These are phyloP conservation scores for Pholiota conissans DNA, from an alignment of 768 basidiomycete species.

Conservation along the genomic window DNA sequence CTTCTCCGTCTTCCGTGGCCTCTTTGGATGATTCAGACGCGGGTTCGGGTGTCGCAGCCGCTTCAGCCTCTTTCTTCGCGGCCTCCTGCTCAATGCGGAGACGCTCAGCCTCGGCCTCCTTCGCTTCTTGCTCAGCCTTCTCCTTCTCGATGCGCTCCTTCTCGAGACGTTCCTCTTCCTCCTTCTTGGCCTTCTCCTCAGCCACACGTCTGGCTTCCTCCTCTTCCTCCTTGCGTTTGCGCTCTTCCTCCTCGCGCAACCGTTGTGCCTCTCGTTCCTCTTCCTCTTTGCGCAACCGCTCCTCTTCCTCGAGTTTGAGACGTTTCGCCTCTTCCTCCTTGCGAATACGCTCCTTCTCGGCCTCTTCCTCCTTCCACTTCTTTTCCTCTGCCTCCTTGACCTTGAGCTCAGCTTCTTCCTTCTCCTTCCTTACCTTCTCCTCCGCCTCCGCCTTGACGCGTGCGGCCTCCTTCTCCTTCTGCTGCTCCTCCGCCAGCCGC, in stretches of 20 bases:
- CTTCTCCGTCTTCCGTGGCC: slow-evolving; percentile 23
- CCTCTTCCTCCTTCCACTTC: slow-evolving; percentile 34
- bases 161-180: slow-evolving; percentile 44
- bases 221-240: slow-evolving; percentile 37
- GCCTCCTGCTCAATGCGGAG: slow-evolving; percentile 42
- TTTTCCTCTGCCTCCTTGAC: slow-evolving; percentile 37
- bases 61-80: slow-evolving; percentile 29
- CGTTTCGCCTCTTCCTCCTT: slow-evolving; percentile 50
- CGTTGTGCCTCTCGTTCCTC: slow-evolving; percentile 35
- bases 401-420: slow-evolving; percentile 44
- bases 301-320: slow-evolving; percentile 32
- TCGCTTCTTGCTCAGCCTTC: slow-evolving; percentile 39
- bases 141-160: slow-evolving; percentile 32
- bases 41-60: slow-evolving; percentile 22
- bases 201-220: no score
- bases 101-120: slow-evolving; percentile 40
- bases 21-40: slow-evolving; percentile 30
- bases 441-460: slow-evolving; percentile 43
- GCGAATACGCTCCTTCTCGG: slow-evolving; percentile 25
- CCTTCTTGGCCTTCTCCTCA: slow-evolving; percentile 44
- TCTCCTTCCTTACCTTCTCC: slow-evolving; percentile 40
- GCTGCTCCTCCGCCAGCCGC: slow-evolving; percentile 48
- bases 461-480: slow-evolving; percentile 43
- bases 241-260: slow-evolving; percentile 36
- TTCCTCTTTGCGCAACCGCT: slow-evolving; percentile 45